A percentile compares a stretch with the other conserved stretches of the same genome.
Evolutionary conservation across 768 basidiomycete genomes (phyloP).

Genomic region (Tricholoma furcatifolium): DNA sequence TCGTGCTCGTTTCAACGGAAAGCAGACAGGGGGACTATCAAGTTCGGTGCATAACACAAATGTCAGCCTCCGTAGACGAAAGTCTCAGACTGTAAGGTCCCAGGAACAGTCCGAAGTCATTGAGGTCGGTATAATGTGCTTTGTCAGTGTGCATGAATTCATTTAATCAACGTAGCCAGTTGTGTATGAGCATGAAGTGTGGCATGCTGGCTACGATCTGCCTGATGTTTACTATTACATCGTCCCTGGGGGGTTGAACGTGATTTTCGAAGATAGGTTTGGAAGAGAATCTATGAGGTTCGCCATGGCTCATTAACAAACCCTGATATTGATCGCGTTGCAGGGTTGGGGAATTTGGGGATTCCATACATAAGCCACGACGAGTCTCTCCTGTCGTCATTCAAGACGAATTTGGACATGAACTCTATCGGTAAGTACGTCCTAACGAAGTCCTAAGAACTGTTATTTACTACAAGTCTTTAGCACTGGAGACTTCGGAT

Average conservation of each 20-base stretch:
- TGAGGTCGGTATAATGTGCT: conserved; percentile 8
- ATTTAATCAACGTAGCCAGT: conserved; percentile 10
- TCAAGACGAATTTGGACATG: conserved; percentile 57
- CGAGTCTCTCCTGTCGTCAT: conserved; percentile 44
- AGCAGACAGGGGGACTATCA: no score
- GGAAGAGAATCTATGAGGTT: conserved; percentile 67
- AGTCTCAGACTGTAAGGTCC: background rate
- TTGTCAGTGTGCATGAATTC: background rate
- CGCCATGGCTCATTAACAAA: background rate
- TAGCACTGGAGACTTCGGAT: conserved; percentile 18
- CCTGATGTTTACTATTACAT: conserved; percentile 51
- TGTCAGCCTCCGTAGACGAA: background rate
- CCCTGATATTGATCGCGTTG: background rate
- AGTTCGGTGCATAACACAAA: background rate
- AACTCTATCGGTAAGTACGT: conserved; percentile 51
- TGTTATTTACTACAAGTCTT: background rate
- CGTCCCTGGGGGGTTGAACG: conserved; percentile 61
- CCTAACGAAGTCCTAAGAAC: background rate
- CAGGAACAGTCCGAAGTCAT: conserved; percentile 17
- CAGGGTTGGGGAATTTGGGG: conserved; percentile 54
- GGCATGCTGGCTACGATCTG: conserved; percentile 19
- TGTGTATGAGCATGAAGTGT: conserved; percentile 25
- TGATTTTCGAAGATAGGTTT: conserved; percentile 65
- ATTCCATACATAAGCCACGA: conserved; percentile 10
- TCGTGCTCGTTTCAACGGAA: no score